phyloP scores from a whole-genome alignment of 2,329 filamentous ascomycete species.

The Fusarium buharicum region DNA sequence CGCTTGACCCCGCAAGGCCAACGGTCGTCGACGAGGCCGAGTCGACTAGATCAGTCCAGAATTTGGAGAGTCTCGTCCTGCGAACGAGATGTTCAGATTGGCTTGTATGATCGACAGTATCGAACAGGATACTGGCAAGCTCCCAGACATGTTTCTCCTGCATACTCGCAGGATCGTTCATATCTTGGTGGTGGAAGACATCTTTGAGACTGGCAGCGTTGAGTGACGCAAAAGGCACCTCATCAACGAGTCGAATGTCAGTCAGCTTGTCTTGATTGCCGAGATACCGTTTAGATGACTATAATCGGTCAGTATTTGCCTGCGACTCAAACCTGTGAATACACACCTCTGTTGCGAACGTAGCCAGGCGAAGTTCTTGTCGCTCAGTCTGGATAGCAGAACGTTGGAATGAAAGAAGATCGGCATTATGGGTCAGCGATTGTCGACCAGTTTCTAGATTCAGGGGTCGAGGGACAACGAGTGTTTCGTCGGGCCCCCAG shows the following conservation, averaged over 20 bases:
- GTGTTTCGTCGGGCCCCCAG: constrained; percentile 79
- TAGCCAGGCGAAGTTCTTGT: constrained; percentile 72
- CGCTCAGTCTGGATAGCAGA: constrained; percentile 69
- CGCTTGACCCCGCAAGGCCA: constrained; percentile 69
- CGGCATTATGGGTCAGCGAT: constrained; percentile 40
- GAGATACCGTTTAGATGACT: constrained; percentile 67
- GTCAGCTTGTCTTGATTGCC: constrained; percentile 66
- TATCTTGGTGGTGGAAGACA: constrained; percentile 55
- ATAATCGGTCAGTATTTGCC: constrained; percentile 23
- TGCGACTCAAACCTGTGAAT: neutral
- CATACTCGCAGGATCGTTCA: constrained; percentile 57
- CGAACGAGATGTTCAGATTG: constrained; percentile 55
- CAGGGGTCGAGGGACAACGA: constrained; percentile 67
- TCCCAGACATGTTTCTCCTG: constrained; percentile 86
- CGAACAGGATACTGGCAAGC: constrained; percentile 87
- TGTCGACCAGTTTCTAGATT: constrained; percentile 54
- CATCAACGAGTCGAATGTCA: constrained; percentile 63
- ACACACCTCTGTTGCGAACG: constrained; percentile 66
- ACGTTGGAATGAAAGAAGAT: constrained; percentile 50
- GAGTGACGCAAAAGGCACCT: constrained; percentile 69
- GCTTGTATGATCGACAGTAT: constrained; percentile 64
- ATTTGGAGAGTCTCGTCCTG: constrained; percentile 73
- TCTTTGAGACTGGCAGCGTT: constrained; percentile 51
- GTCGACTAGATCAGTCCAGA: constrained; percentile 74
- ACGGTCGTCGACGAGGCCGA: constrained; percentile 64